Percentiles rank a stretch among this genome's conserved stretches.
Evolutionary conservation across 129 eudicot genomes (phyloP).

Genomic region (Helichrysum umbraculigerum): DNA sequence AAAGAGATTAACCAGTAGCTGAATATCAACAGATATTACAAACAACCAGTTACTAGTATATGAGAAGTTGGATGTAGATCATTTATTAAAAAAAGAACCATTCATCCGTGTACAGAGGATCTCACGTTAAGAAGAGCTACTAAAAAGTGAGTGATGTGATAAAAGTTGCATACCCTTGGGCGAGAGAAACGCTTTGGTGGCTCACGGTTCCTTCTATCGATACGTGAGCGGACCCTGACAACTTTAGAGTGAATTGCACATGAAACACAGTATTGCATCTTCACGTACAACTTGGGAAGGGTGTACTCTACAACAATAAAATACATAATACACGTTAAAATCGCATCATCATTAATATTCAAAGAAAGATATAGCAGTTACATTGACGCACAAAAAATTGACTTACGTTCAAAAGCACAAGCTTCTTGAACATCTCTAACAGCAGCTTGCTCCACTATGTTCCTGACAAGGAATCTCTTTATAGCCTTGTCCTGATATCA

Average conservation of each 20-base stretch:
- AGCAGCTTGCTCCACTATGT: slow-evolving; percentile 80
- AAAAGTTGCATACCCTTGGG: slow-evolving; percentile 49
- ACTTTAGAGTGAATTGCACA: slow-evolving; percentile 87
- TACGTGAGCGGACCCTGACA: slow-evolving; percentile 59
- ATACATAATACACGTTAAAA: neutral
- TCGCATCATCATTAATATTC: neutral
- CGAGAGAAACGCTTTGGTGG: slow-evolving; percentile 77
- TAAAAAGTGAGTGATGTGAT: neutral
- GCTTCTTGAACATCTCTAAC: slow-evolving; percentile 89
- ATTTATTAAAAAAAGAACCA: neutral
- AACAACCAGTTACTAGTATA: neutral
- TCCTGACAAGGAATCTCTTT: slow-evolving; percentile 84
- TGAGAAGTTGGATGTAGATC: neutral
- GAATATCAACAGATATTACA: too few relatives aligned
- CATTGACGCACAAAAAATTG: neutral
- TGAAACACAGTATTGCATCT: slow-evolving; percentile 76
- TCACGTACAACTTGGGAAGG: slow-evolving; percentile 70
- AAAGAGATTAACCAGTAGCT: too few relatives aligned
- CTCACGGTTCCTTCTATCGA: slow-evolving; percentile 76
- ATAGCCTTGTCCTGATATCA: slow-evolving; percentile 66
- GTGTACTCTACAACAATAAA: slow-evolving; percentile 43
- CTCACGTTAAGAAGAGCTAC: neutral
- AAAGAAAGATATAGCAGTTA: too few relatives aligned
- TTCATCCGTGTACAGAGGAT: neutral
- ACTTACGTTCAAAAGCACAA: slow-evolving; percentile 69